Percentiles rank a stretch among this genome's conserved stretches.
phyloP scores from a whole-genome alignment of 1,284 basidiomycete species.

The Boletus semigastroideus region DNA sequence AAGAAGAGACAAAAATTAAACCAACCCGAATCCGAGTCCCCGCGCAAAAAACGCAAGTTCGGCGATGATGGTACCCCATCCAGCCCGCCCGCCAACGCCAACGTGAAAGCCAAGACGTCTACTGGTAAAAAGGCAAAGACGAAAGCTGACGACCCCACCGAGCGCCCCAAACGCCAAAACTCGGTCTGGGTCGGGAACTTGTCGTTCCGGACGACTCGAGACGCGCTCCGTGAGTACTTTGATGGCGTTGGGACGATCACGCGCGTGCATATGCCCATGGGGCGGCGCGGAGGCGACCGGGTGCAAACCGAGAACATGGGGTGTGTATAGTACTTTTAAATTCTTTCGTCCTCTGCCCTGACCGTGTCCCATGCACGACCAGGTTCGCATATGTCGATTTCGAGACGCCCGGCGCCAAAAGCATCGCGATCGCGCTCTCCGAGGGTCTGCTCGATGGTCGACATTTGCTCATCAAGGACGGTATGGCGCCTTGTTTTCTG shows the following conservation, averaged over 20 bases:
- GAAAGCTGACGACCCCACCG: neutral
- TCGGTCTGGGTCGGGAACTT: conserved; percentile 97
- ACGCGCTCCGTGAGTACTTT: conserved; percentile 72
- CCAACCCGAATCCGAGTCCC: conserved; percentile 8
- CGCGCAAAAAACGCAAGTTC: conserved; percentile 49
- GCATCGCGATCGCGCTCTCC: conserved; percentile 73
- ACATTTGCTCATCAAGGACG: conserved; percentile 90
- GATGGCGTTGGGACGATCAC: conserved; percentile 71
- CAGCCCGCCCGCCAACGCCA: neutral
- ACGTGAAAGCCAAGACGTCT: neutral
- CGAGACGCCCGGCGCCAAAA: conserved; percentile 71
- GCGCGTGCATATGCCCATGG: conserved; percentile 69
- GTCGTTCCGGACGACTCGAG: conserved; percentile 84
- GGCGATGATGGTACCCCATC: conserved; percentile 35
- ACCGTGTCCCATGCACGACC: conserved; percentile 6
- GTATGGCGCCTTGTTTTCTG: conserved; percentile 40
- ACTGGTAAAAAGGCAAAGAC: conserved; percentile 6
- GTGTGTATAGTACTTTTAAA: conserved; percentile 36
- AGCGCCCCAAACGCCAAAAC: conserved; percentile 39
- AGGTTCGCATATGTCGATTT: conserved; percentile 99
- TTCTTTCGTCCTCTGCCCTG: neutral
- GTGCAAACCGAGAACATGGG: conserved; percentile 65
- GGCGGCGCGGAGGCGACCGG: conserved; percentile 44
- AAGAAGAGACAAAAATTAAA: conserved; percentile 47
- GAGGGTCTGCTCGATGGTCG: conserved; percentile 86